phyloP scores from a whole-genome alignment of 1,284 basidiomycete species.

The Pholiota adiposa region DNA sequence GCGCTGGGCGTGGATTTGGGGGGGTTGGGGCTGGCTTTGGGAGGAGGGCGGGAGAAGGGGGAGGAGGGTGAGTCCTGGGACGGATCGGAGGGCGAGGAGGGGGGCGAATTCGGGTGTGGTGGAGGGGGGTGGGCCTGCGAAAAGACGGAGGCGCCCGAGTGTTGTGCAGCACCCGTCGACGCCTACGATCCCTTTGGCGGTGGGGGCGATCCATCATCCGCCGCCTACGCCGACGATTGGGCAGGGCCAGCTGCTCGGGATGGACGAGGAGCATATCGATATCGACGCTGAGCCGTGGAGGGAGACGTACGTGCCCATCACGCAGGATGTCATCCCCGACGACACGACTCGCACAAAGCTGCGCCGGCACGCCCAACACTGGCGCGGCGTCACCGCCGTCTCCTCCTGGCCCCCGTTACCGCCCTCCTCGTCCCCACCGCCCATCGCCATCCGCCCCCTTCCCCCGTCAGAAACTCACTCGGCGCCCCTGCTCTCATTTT shows the following conservation, averaged over 20 bases:
- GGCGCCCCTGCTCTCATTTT: constrained; percentile 37
- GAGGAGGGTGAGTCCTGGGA: constrained; percentile 46
- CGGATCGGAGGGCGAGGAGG: constrained; percentile 48
- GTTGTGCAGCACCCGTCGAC: constrained; percentile 28
- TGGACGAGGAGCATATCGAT: constrained; percentile 53
- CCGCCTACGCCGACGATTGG: neutral
- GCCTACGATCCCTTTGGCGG: neutral
- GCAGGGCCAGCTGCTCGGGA: too few species aligned
- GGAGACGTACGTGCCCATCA: constrained; percentile 48
- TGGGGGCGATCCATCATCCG: neutral
- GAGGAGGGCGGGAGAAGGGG: constrained; percentile 8
- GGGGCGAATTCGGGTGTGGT: constrained; percentile 45
- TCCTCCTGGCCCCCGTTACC: constrained; percentile 23
- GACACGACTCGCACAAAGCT: constrained; percentile 56
- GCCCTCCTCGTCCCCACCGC: constrained; percentile 19
- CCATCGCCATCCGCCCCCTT: constrained; percentile 37
- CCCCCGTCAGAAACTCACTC: constrained; percentile 37
- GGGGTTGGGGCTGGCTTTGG: constrained; percentile 15
- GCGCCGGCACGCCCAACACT: constrained; percentile 61
- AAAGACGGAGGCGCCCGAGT: constrained; percentile 45
- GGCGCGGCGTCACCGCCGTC: constrained; percentile 73
- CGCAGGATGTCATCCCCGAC: constrained; percentile 55
- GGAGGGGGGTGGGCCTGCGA: constrained; percentile 40
- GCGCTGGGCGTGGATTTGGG: constrained; percentile 21
- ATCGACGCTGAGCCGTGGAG: constrained; percentile 54